Percentiles rank a stretch among this genome's conserved stretches.
phyloP scores from a whole-genome alignment of 106 monocot species.

The Vanilla planifolia region DNA sequence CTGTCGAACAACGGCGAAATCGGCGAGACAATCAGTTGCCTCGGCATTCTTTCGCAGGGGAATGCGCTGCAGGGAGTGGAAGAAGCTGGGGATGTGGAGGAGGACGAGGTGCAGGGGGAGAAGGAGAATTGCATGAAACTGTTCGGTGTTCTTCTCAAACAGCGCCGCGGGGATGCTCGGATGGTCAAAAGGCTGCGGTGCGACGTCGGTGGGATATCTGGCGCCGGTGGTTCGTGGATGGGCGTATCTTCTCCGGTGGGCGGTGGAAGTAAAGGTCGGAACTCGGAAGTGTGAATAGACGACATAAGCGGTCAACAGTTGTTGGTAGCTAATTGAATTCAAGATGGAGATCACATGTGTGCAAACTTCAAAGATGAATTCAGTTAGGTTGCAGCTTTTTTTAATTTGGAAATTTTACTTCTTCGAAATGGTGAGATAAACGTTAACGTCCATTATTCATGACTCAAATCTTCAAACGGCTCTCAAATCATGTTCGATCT shows the following conservation, averaged over 20 bases:
- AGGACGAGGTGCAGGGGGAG: background rate
- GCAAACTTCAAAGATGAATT: no score
- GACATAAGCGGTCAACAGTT: no score
- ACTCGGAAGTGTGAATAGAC: no score
- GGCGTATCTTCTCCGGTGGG: background rate
- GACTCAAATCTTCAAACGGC: no score
- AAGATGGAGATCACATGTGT: no score
- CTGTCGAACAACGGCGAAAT: slow-evolving; percentile 32
- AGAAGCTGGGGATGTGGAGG: background rate
- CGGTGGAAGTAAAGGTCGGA: no score
- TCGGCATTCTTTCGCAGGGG: background rate
- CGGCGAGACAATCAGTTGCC: background rate
- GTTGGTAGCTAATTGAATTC: no score
- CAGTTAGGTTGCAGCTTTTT: no score
- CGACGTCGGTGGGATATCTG: background rate
- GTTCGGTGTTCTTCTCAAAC: background rate
- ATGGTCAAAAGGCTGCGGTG: background rate
- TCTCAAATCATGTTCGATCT: no score
- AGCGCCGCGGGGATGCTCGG: background rate
- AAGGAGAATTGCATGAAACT: background rate
- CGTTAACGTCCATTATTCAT: no score
- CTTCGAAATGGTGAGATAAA: no score
- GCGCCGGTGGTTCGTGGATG: background rate
- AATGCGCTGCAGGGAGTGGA: background rate
- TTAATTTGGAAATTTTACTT: no score